A percentile compares a stretch with the other conserved stretches of the same genome.
Conservation (phyloP, 768 basidiomycete genomes). For the Cystoderma amianthinum region DNA sequence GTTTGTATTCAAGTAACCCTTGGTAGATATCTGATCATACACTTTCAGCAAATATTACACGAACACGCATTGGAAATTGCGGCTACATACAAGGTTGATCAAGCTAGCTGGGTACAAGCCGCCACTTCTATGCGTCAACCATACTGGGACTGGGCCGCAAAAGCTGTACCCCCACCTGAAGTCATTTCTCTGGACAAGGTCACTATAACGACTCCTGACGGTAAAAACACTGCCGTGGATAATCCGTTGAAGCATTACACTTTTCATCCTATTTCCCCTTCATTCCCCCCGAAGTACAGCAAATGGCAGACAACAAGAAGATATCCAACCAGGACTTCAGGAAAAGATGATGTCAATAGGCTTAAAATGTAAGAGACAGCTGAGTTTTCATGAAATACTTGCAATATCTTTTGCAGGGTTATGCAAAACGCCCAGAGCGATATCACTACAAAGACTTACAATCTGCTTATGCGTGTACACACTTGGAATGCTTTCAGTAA, state of each 20-base stretch:
- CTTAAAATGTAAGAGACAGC: constrained; percentile 18
- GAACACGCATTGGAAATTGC: constrained; percentile 33
- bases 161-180: constrained; percentile 28
- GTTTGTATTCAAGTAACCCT: constrained; percentile 1
- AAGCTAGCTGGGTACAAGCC: constrained; percentile 20
- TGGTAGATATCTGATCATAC: not conserved
- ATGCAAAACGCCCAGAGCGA: constrained; percentile 15
- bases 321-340: constrained; percentile 19
- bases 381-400: not conserved
- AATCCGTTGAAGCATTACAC: constrained; percentile 28
- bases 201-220: constrained; percentile 19
- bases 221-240: constrained; percentile 14
- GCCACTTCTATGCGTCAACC: constrained; percentile 30
- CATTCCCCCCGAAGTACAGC: constrained; percentile 21
- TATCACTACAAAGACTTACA: constrained; percentile 24
- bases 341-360: constrained; percentile 21
- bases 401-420: constrained; percentile 7
- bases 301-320: constrained; percentile 27
- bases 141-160: constrained; percentile 47
- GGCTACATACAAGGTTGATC: constrained; percentile 24
- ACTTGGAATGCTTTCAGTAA: constrained; percentile 43
- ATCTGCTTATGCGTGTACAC: constrained; percentile 26
- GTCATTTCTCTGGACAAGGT: constrained; percentile 21
- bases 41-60: constrained; percentile 38
- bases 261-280: constrained; percentile 23